Base-by-base conservation (phyloP, 2,329 filamentous ascomycete genomes). In the Pseudogymnoascus verrucosus region DNA sequence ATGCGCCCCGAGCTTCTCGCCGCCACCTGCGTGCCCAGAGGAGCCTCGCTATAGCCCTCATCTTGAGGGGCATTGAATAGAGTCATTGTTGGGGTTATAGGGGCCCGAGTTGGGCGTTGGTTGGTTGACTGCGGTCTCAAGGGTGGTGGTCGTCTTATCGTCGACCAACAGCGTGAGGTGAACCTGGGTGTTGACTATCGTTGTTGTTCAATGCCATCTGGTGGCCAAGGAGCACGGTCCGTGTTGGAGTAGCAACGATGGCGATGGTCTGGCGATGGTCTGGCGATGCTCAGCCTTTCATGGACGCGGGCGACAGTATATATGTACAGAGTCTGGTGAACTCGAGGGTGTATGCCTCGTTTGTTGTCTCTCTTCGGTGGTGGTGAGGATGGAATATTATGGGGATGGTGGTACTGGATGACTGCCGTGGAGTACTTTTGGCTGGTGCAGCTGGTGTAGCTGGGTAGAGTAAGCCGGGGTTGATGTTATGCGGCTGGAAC, bases 21-120 rank as follows among this genome's bases (percentile, higher is more conserved):
- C 10, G 62, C 5, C 34, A 42, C 28, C 5, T 64, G 62, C 4
- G 36, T 63, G 59, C 31, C 37, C 57, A 74, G 65, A 39, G 73
- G 73, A 59, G 71, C 71, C 64, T 74, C 73, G 62, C 72, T 74
- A 57, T 74, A 74, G 37, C 72, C 73, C 63, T 74, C 73, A 65
- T 74, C 72, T 60, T 69, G 71, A 40, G 70, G 71, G 7, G 71
- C 70, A 54, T 54, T 54, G 5, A 54, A 54, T 12, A 54, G 8
- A 28, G 44, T 16, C 44, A 54, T 54, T 51, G 23, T 28, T 54
- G 44, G 23, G 44, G 44, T 54, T 28, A n/a, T 54, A 28, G 44
- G 44, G 7, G 3, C 44, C 44, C 44, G 44, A 28, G 44, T 54
- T 54, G 23, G 44, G 44, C 44, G 23, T 54, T 54, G 44, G 44